Base-by-base conservation (phyloP, 371 early-diverging fungal species). In the Lichtheimia hyalospora region DNA sequence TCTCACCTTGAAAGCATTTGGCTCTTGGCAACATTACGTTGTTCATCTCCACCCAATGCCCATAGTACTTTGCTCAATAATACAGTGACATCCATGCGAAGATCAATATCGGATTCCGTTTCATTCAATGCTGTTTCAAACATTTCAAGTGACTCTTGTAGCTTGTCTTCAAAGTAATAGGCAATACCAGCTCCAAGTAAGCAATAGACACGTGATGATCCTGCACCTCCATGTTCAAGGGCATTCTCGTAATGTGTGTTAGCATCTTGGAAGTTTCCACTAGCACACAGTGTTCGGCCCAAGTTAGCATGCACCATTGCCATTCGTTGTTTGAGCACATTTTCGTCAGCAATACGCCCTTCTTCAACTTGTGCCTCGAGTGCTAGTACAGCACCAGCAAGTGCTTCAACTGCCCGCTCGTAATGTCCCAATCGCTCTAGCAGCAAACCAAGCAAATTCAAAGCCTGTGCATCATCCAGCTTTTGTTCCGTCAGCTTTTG, bases 21-120 rank as follows among this genome's bases (percentile, higher is more conserved):
- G 52, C 93, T 84, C 62, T 92, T 91, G 28, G 94, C 93, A 15
- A 93, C 81, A 3, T 73, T 71, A 21, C 88, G 73, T 62, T 94
- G 92, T 61, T 93, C 90, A 21, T 82, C 83, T 4, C 89, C 85
- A 39, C 91, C 95, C 28, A 95, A 71, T 1, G 92, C 92, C 90
- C 92, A 96, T 34, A 96, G 73, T 0, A 94, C 95, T 69, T 95
- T 92, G 48, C 89, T 85, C 55, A 97, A 61, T 46, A 91, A 58
- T 2, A 93, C 82, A 16, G 84, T 75, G 0, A 92, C 88, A 59
- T 88, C 85, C 60, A 84, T 80, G 3, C 80, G 73, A 43, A 84
- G 61, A 20, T 74, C 73, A 54, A 75, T 59, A 53, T 80, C 80
- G 3, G 69, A 68, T 49, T 84, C 80, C 8, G 76, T 72, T 21